Conservation (phyloP, 2,329 filamentous ascomycete species). For the Alternaria brassicae region DNA sequence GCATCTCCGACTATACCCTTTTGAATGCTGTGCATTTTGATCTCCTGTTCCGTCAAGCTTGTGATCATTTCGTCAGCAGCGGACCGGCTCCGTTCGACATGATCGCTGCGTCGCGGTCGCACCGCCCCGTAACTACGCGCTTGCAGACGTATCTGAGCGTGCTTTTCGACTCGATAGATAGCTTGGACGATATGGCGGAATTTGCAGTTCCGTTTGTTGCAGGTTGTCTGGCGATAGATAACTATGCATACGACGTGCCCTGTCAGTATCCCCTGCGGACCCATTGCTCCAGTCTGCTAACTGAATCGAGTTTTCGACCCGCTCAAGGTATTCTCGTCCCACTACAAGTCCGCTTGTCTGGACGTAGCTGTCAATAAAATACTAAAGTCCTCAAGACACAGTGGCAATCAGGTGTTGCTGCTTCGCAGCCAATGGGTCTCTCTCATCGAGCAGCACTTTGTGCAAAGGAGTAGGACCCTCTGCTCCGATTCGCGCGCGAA, state of each 20-base stretch:
- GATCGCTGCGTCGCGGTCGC: not conserved
- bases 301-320: not conserved
- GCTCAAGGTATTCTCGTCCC: not conserved
- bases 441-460: not conserved
- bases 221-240: not conserved
- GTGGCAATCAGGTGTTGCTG: not conserved
- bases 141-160: not conserved
- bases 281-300: not conserved
- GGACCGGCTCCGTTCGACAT: not conserved
- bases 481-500: not conserved
- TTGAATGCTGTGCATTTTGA: not conserved
- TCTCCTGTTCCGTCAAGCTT: slow-evolving; percentile 1
- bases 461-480: not conserved
- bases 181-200: not conserved
- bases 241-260: slow-evolving; percentile 3
- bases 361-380: not conserved
- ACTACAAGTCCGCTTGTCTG: not conserved
- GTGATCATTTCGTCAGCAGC: not conserved
- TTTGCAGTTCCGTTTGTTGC: not conserved
- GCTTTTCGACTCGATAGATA: not conserved
- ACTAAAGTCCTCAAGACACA: not conserved
- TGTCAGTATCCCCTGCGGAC: not conserved
- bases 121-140: not conserved
- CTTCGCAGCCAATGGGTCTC: not conserved
- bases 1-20: not conserved